These are phyloP conservation scores for Fusarium praegraminearum DNA, from an alignment of 2,329 filamentous ascomycete genomes.

Conservation along the genomic window DNA sequence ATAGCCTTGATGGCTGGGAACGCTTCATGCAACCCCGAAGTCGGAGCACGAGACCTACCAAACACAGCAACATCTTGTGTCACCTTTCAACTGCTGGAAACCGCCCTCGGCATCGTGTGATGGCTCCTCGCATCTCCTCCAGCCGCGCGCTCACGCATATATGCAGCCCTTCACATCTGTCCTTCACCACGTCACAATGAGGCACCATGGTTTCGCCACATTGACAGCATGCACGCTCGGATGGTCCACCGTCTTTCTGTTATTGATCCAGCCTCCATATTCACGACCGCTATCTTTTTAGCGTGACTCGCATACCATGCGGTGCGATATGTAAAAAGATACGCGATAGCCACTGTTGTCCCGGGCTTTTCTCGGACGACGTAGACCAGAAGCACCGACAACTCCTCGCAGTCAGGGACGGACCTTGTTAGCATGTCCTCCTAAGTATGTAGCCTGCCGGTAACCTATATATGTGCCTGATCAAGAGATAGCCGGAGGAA, in stretches of 20 bases:
- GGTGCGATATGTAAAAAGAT: constrained; percentile 20
- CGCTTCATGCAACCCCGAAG: constrained; percentile 27
- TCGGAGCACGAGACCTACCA: constrained; percentile 16
- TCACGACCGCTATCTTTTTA: constrained; percentile 24
- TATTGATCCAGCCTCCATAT: constrained; percentile 6
- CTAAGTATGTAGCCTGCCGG: constrained; percentile 24
- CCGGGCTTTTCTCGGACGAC: constrained; percentile 23
- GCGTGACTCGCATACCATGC: constrained; percentile 40
- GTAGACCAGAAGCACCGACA: constrained; percentile 12
- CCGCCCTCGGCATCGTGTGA: constrained; percentile 22
- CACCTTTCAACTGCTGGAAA: constrained; percentile 15
- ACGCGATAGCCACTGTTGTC: constrained; percentile 13
- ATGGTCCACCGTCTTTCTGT: constrained; percentile 14
- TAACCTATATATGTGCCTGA: constrained; percentile 16
- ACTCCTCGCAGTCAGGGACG: constrained; percentile 23
- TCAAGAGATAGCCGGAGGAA: constrained; percentile 23
- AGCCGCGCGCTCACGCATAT: constrained; percentile 14
- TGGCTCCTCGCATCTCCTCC: constrained; percentile 22
- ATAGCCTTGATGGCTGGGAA: constrained; percentile 28
- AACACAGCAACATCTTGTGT: constrained; percentile 33
- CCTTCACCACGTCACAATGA: constrained; percentile 47
- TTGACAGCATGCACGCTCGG: constrained; percentile 23
- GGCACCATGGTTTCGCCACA: constrained; percentile 37
- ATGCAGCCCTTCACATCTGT: constrained; percentile 21
- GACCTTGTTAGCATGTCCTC: constrained; percentile 22